These are phyloP conservation scores for Symbiodinium natans DNA, from an alignment of 73 alveolate genomes.

Conservation along the genomic window DNA sequence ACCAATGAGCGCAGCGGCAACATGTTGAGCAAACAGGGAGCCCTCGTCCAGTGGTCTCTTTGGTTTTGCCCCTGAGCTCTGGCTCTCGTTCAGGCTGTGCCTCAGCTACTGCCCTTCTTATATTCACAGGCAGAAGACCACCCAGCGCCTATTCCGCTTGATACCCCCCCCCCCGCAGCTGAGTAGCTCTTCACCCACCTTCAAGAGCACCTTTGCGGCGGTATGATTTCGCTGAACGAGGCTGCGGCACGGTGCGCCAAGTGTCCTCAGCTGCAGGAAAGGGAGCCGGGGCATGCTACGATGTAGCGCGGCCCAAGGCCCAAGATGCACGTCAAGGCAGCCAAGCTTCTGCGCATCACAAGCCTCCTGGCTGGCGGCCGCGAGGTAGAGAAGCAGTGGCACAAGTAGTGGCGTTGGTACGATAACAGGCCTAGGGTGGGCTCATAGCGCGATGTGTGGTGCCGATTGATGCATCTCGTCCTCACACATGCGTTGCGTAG, in stretches of 20 bases:
- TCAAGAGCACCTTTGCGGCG: not conserved
- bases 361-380: not conserved
- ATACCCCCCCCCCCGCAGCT: no score
- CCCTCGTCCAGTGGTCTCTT: not conserved
- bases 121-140: not conserved
- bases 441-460: no score
- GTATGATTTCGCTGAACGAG: constrained; percentile 49
- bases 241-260: not conserved
- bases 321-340: no score
- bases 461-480: no score
- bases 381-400: not conserved
- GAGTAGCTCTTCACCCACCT: not conserved
- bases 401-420: not conserved
- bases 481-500: not conserved
- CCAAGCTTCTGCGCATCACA: not conserved
- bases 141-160: not conserved
- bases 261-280: not conserved
- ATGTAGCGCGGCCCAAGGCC: no score
- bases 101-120: not conserved
- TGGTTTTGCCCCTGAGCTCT: not conserved
- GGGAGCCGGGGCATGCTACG: no score
- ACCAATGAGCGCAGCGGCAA: not conserved
- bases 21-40: not conserved
- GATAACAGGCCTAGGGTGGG: not conserved
- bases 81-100: not conserved